Percentiles rank a stretch among this genome's conserved stretches.
These are phyloP conservation scores for Periconia digitata DNA, from an alignment of 2,329 filamentous ascomycete genomes.

Conservation along the genomic window DNA sequence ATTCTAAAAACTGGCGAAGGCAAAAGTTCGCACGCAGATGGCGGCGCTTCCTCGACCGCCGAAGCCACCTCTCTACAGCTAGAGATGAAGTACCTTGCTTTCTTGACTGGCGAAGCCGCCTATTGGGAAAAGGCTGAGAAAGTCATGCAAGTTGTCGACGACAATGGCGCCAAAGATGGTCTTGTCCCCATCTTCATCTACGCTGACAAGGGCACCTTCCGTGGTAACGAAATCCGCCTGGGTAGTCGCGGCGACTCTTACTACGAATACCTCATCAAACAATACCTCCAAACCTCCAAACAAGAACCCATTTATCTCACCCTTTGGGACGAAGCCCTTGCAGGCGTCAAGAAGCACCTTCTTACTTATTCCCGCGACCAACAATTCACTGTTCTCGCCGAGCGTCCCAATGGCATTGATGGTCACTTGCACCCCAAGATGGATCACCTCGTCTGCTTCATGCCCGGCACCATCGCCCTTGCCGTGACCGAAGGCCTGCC, in stretches of 20 bases:
- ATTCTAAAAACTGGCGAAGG: conserved; percentile 78
- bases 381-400: conserved; percentile 85
- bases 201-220: conserved; percentile 75
- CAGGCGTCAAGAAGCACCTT: conserved; percentile 86
- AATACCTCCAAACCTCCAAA: conserved; percentile 90
- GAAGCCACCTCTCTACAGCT: conserved; percentile 91
- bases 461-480: conserved; percentile 92
- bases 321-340: conserved; percentile 87
- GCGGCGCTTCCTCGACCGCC: conserved; percentile 87
- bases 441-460: conserved; percentile 97
- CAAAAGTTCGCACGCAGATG: conserved; percentile 78
- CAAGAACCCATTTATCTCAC: conserved; percentile 84
- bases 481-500: conserved; percentile 78
- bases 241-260: conserved; percentile 96
- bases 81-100: conserved; percentile 95
- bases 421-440: conserved; percentile 78
- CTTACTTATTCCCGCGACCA: conserved; percentile 82
- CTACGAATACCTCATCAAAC: conserved; percentile 98
- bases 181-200: conserved; percentile 91
- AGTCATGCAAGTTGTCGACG: conserved; percentile 87
- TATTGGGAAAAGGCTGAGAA: conserved; percentile 94
- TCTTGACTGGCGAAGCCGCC: conserved; percentile 85
- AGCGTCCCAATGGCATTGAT: conserved; percentile 74
- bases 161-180: conserved; percentile 76
- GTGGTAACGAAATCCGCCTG: conserved; percentile 81